Evolutionary conservation across 1,139 yeast genomes (phyloP), one percentile per base, ranked within the genome.

Genomic region (Candida pseudocylindracea): DNA sequence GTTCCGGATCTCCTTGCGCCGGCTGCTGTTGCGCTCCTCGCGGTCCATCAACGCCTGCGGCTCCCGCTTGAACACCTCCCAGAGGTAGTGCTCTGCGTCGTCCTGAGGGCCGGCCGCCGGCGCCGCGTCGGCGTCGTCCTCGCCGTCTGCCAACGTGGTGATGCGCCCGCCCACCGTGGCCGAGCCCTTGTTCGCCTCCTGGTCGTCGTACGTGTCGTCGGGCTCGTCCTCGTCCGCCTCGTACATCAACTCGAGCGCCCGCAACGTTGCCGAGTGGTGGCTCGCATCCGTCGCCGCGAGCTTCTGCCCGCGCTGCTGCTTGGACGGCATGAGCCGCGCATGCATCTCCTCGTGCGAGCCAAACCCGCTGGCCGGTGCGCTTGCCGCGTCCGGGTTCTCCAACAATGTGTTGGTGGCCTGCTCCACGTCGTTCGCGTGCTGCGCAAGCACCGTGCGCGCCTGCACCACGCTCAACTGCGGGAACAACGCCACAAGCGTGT

Each of bases 191-290:
- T 62, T 54, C 35, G 46, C 46, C 36, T 74, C 91, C 28, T 74
- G 75, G 31, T 75, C 92, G 34, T 68, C 75, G 45, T 80, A 80
- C 0, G 92, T 78, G 42, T 81, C 93, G 46, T 80, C 94, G 2
- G 78, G 72, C 40, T 78, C 92, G 43, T 67, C 72, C 42, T 78
- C 93, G 38, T 76, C 88, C 13, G 70, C 63, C 32, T 73, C 78
- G 42, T 76, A 73, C 38, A 78, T 54, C 40, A 74, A 49, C 35
- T 68, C 53, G 40, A 80, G 54, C 1, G 91, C 85, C 32, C 6
- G 4, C 20, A 15, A 15, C 20, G 20, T 15, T 4, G 20, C 20
- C 6, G 20, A 4, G 20, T 6, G 20, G 20, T 15, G 20, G 20
- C 6, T 6, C 20, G 4, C 20, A 6, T 15, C 6, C 6, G 20